Evolutionary conservation across 2,329 filamentous ascomycete genomes (phyloP).

Genomic region (Aschersonia sp.): DNA sequence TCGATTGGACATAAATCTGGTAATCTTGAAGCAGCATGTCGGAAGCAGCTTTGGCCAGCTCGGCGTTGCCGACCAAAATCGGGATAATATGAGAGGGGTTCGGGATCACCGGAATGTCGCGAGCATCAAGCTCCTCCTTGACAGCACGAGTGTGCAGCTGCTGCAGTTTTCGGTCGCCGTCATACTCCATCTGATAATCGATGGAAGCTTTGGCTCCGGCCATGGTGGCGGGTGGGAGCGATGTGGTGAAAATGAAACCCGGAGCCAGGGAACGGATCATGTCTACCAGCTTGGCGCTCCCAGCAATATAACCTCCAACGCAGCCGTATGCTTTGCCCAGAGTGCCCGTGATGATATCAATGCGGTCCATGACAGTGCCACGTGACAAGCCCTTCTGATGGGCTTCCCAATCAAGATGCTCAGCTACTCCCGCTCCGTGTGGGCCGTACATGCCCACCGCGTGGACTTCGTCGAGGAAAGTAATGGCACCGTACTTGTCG

Average conservation of each 20-base stretch:
- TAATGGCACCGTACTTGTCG: slow-evolving; percentile 94
- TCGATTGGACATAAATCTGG: slow-evolving; percentile 93
- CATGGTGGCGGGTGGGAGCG: slow-evolving; percentile 91
- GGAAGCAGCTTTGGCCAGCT: slow-evolving; percentile 79
- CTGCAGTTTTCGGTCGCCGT: slow-evolving; percentile 79
- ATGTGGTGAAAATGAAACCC: slow-evolving; percentile 98
- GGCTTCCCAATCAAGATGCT: slow-evolving; percentile 88
- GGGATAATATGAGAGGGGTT: slow-evolving; percentile 96
- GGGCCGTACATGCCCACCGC: slow-evolving; percentile 99
- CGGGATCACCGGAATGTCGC: slow-evolving; percentile 89
- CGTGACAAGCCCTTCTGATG: slow-evolving; percentile 59
- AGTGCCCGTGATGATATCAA: slow-evolving; percentile 96
- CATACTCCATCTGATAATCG: slow-evolving; percentile 78
- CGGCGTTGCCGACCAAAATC: slow-evolving; percentile 84
- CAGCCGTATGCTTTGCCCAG: slow-evolving; percentile 96
- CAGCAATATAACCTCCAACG: slow-evolving; percentile 95
- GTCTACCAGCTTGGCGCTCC: slow-evolving; percentile 74
- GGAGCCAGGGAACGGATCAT: slow-evolving; percentile 87
- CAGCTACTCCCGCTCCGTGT: slow-evolving; percentile 85
- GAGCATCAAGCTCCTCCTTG: slow-evolving; percentile 64
- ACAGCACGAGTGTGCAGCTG: slow-evolving; percentile 93
- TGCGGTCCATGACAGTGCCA: slow-evolving; percentile 85
- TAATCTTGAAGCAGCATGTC: slow-evolving; percentile 84
- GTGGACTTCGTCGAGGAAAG: slow-evolving; percentile 96
- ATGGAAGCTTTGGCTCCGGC: slow-evolving; percentile 84